These are phyloP conservation scores for Blepharisma japonicum DNA, from an alignment of 73 alveolate species.

Conservation along the genomic window DNA sequence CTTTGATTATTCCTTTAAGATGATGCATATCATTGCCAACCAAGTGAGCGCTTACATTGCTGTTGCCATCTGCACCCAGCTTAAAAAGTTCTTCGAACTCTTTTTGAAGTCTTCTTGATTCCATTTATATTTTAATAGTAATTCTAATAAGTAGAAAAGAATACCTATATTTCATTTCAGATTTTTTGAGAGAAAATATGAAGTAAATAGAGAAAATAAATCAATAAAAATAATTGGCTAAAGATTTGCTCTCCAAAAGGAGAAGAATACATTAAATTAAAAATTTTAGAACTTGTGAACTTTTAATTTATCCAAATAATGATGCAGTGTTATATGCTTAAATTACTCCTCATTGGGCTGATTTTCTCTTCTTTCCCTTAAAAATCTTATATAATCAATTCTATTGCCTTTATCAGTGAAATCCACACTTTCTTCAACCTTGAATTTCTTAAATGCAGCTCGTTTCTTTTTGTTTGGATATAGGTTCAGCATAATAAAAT, in stretches of 20 bases:
- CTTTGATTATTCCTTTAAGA: constrained; percentile 75
- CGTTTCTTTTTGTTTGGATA: constrained; percentile 14
- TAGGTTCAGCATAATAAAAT: not conserved
- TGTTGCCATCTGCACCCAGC: constrained; percentile 56
- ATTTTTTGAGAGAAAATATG: no score
- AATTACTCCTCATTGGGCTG: not conserved
- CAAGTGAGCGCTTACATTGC: constrained; percentile 45
- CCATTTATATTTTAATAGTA: constrained; percentile 36
- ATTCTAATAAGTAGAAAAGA: no score
- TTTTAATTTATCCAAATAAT: no score
- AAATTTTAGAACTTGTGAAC: no score
- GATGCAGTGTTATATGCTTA: no score
- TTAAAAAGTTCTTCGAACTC: constrained; percentile 61
- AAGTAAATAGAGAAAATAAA: no score
- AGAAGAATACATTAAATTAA: no score
- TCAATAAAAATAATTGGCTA: no score
- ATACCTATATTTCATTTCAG: no score
- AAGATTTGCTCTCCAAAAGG: no score
- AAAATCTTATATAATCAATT: not conserved
- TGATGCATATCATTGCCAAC: constrained; percentile 63
- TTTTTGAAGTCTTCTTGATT: constrained; percentile 73
- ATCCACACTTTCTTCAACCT: constrained; percentile 17
- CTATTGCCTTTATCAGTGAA: constrained; percentile 17
- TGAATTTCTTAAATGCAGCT: not conserved
- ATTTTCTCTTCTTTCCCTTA: not conserved